phyloP scores from a whole-genome alignment of 768 basidiomycete species.

The Tulasnella sp. region DNA sequence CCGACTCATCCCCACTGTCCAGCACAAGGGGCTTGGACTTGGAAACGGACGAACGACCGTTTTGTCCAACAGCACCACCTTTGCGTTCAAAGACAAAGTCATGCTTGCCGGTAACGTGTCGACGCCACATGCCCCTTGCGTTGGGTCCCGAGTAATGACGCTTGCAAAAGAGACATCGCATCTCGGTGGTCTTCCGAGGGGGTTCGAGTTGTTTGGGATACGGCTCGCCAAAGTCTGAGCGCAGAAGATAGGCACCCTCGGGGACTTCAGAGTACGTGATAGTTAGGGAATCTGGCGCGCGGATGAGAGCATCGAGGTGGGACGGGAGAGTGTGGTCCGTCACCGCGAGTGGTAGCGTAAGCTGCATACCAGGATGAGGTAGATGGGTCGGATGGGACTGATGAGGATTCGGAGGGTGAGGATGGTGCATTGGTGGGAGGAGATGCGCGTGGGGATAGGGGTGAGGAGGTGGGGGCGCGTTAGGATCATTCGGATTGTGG shows the following conservation, averaged over 20 bases:
- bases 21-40: no score
- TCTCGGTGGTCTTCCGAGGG: constrained; percentile 9
- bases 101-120: constrained; percentile 18
- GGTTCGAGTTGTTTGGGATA: constrained; percentile 19
- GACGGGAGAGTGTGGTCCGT: constrained; percentile 11
- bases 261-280: constrained; percentile 12
- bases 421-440: constrained; percentile 11
- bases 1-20: no score
- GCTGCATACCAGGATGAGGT: constrained; percentile 14
- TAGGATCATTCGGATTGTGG: constrained; percentile 11
- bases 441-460: constrained; percentile 7
- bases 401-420: constrained; percentile 1
- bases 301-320: constrained; percentile 14
- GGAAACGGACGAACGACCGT: not conserved
- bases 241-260: constrained; percentile 10
- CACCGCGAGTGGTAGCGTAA: constrained; percentile 12
- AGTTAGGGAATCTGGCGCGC: constrained; percentile 9
- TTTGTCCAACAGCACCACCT: not conserved
- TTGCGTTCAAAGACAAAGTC: constrained; percentile 17
- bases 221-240: constrained; percentile 1
- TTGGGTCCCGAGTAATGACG: constrained; percentile 17
- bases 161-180: constrained; percentile 18
- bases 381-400: constrained; percentile 4
- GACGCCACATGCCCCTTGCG: constrained; percentile 19
- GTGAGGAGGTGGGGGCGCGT: constrained; percentile 3